Conservation (phyloP, 768 basidiomycete genomes). For the Strobilomyces dryophilus region DNA sequence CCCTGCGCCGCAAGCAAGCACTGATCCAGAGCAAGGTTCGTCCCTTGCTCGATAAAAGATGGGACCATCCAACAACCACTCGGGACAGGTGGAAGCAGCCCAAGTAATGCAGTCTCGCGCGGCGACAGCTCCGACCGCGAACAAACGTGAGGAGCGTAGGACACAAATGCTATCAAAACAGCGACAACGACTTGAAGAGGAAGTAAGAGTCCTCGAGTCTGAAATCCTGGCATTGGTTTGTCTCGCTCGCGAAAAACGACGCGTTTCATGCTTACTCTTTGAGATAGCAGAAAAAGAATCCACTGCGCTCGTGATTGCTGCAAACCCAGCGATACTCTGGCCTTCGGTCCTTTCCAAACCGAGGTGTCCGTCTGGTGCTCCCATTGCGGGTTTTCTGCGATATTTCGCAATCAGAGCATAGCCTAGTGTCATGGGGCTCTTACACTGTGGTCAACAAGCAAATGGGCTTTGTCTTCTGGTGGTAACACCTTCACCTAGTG, state of each 20-base stretch:
- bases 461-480: no score
- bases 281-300: slow-evolving; percentile 22
- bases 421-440: not conserved
- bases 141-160: slow-evolving; percentile 64
- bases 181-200: slow-evolving; percentile 61
- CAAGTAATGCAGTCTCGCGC: slow-evolving; percentile 38
- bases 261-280: slow-evolving; percentile 4
- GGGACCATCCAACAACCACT: not conserved
- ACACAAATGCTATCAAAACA: slow-evolving; percentile 64
- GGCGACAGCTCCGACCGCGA: slow-evolving; percentile 46
- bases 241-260: not conserved
- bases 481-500: not conserved
- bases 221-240: slow-evolving; percentile 57
- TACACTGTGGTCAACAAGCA: no score
- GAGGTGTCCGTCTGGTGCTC: not conserved
- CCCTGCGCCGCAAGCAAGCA: slow-evolving; percentile 58
- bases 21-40: slow-evolving; percentile 60
- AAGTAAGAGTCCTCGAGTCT: slow-evolving; percentile 53
- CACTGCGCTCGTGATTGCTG: not conserved
- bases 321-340: no score
- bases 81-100: slow-evolving; percentile 51
- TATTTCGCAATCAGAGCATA: not conserved
- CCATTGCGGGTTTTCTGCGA: not conserved
- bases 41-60: not conserved
- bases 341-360: not conserved